Evolutionary conservation across 2,329 filamentous ascomycete genomes (phyloP).

Genomic region (Clathrospora elynae): DNA sequence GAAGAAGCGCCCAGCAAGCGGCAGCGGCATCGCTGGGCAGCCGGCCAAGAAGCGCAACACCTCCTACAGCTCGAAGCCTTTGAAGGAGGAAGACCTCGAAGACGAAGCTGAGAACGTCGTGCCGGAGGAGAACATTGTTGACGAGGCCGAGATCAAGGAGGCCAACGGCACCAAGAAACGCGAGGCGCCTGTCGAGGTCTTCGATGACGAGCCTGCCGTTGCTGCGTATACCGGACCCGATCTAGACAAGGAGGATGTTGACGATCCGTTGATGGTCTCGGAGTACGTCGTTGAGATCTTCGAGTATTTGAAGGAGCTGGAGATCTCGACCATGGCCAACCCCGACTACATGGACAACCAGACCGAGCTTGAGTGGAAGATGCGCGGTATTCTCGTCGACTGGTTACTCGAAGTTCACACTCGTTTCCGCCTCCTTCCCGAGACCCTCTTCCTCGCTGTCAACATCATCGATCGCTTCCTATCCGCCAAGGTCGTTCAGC

Average conservation of each 20-base stretch:
- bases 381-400: slow-evolving; percentile 93
- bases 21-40: slow-evolving; percentile 68
- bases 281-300: slow-evolving; percentile 98
- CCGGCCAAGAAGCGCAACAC: slow-evolving; percentile 72
- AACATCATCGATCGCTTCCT: slow-evolving; percentile 99
- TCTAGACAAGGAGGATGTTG: slow-evolving; percentile 83
- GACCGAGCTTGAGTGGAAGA: slow-evolving; percentile 96
- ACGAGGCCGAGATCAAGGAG: slow-evolving; percentile 50
- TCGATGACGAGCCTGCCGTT: too few species aligned
- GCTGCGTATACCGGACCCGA: too few species aligned
- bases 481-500: slow-evolving; percentile 90
- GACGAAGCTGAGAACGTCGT: slow-evolving; percentile 63
- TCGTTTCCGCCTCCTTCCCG: slow-evolving; percentile 90
- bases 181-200: slow-evolving; percentile 33
- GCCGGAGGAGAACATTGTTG: slow-evolving; percentile 55
- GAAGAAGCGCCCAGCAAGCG: slow-evolving; percentile 78
- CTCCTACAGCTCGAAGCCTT: slow-evolving; percentile 57
- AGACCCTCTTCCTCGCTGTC: slow-evolving; percentile 94
- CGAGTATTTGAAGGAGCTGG: slow-evolving; percentile 88
- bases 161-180: slow-evolving; percentile 23
- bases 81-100: slow-evolving; percentile 61
- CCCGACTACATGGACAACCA: slow-evolving; percentile 95
- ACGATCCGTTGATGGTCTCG: slow-evolving; percentile 96
- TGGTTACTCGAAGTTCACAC: slow-evolving; percentile 99
- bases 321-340: slow-evolving; percentile 81